Evolutionary conservation across 2,329 filamentous ascomycete genomes (phyloP).

Genomic region (Cadophora malorum): DNA sequence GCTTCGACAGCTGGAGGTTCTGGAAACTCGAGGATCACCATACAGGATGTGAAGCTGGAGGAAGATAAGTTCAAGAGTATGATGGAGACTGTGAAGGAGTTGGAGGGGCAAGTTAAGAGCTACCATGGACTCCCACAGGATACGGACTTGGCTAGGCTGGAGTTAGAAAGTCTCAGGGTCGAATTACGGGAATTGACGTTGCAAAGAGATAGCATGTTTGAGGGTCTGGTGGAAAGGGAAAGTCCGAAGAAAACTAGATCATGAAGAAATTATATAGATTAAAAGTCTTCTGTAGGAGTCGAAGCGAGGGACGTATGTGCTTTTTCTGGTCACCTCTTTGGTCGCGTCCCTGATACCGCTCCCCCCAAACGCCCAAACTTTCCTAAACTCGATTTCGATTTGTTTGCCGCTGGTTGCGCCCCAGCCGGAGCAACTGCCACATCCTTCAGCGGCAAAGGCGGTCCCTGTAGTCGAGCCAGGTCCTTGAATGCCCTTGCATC

Average conservation of each 20-base stretch:
- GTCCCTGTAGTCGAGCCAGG: conserved; percentile 44
- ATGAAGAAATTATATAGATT: conserved; percentile 33
- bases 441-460: conserved; percentile 59
- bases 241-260: conserved; percentile 54
- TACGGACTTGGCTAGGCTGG: conserved; percentile 68
- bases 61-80: conserved; percentile 65
- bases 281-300: conserved; percentile 9
- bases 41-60: conserved; percentile 64
- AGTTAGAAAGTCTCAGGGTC: conserved; percentile 70
- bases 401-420: conserved; percentile 53
- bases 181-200: conserved; percentile 67
- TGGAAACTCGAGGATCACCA: conserved; percentile 47
- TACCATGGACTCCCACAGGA: conserved; percentile 80
- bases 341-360: conserved; percentile 63
- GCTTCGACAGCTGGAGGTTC: conserved; percentile 46
- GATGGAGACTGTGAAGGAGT: conserved; percentile 60
- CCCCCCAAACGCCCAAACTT: conserved; percentile 75
- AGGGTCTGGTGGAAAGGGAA: conserved; percentile 69
- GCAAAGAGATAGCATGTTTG: conserved; percentile 76
- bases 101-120: conserved; percentile 67
- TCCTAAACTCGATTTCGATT: conserved; percentile 67
- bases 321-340: conserved; percentile 54
- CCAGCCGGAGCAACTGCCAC: conserved; percentile 49
- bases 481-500: conserved; percentile 46
- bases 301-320: conserved; percentile 17